phyloP scores from a whole-genome alignment of 805 yeast genomes.

The Hanseniaspora mollemarum region DNA sequence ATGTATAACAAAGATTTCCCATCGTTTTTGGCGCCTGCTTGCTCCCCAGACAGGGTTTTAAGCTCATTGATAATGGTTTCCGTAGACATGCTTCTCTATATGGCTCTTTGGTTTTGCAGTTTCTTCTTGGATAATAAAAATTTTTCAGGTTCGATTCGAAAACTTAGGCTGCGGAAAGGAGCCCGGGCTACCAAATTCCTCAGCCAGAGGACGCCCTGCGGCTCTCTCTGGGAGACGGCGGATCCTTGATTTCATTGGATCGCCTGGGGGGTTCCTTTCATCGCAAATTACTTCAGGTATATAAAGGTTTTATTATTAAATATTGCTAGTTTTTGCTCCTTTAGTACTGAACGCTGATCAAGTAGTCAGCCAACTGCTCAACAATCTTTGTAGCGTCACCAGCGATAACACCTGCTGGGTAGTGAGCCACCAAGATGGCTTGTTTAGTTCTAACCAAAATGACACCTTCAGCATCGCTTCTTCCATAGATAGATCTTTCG shows the following conservation, averaged over 20 bases:
- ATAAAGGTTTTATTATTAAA: too few species aligned
- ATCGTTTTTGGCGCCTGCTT: neutral
- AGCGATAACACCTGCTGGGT: constrained; percentile 79
- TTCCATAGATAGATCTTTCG: constrained; percentile 87
- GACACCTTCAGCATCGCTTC: constrained; percentile 78
- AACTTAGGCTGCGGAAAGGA: too few species aligned
- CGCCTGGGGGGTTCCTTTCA: too few species aligned
- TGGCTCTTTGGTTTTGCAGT: too few species aligned
- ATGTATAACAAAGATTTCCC: constrained; percentile 1
- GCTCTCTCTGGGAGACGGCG: too few species aligned
- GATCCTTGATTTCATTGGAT: too few species aligned
- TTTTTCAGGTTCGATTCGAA: too few species aligned
- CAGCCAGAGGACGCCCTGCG: too few species aligned
- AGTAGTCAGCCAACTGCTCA: constrained; percentile 89
- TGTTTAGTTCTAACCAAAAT: constrained; percentile 88
- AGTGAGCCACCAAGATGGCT: constrained; percentile 86
- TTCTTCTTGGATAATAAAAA: too few species aligned
- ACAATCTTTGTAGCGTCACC: constrained; percentile 93
- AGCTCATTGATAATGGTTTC: neutral
- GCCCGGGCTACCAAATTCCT: too few species aligned
- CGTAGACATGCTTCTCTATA: constrained; percentile 6
- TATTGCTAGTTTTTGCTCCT: neutral
- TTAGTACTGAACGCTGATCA: constrained; percentile 76
- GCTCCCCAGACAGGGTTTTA: neutral
- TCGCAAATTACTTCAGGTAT: too few species aligned